These are phyloP conservation scores for Rosa persica DNA, from an alignment of 306 rosid species.

Conservation along the genomic window DNA sequence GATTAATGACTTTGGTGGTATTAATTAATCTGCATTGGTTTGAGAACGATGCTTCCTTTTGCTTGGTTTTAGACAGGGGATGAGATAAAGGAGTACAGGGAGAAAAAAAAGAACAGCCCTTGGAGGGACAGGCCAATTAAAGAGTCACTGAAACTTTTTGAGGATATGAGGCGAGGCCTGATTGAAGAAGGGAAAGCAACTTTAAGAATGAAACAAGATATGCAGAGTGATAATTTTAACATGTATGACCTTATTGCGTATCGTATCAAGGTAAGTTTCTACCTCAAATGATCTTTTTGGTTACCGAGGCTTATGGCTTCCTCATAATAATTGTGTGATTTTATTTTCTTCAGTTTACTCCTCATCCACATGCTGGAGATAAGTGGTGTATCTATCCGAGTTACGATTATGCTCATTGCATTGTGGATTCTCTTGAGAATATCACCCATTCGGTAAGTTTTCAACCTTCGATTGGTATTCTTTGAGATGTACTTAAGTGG, in stretches of 20 bases:
- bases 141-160: conserved; percentile 82
- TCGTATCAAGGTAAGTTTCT: conserved; percentile 70
- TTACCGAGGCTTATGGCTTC: conserved; percentile 15
- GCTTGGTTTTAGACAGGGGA: conserved; percentile 72
- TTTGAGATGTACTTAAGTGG: not conserved
- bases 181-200: conserved; percentile 97
- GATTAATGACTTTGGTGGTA: not conserved
- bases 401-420: conserved; percentile 96
- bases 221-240: conserved; percentile 96
- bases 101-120: conserved; percentile 93
- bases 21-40: not conserved
- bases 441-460: conserved; percentile 88
- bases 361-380: conserved; percentile 98
- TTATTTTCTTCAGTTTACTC: conserved; percentile 66
- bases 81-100: conserved; percentile 87
- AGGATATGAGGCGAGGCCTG: conserved; percentile 80
- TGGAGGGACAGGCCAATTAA: conserved; percentile 92
- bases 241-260: conserved; percentile 99
- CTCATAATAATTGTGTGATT: conserved; percentile 21
- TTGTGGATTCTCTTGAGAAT: conserved; percentile 96
- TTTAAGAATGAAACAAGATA: conserved; percentile 97
- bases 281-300: conserved; percentile 9
- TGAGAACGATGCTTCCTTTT: conserved; percentile 11
- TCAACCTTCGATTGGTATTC: conserved; percentile 14
- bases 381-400: conserved; percentile 99